A percentile compares a stretch with the other conserved stretches of the same genome.
Conservation (phyloP, 352 stramenopile species). For the Phytophthora ramorum region DNA sequence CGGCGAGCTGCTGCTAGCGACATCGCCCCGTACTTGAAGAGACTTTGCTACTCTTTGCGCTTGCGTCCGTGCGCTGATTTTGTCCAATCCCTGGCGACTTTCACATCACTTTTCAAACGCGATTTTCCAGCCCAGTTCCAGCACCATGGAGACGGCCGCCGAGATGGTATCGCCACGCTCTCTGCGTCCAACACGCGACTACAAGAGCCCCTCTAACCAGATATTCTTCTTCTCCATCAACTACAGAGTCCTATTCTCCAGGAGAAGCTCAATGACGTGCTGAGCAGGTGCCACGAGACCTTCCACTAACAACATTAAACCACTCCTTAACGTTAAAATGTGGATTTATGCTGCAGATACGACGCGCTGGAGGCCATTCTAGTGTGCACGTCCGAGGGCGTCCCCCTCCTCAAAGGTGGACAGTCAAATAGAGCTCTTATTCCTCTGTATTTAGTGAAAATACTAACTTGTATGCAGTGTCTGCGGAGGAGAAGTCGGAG, state of each 20-base stretch:
- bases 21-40: too few relatives aligned
- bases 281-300: slow-evolving; percentile 46
- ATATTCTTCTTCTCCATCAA: neutral
- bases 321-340: neutral
- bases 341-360: slow-evolving; percentile 50
- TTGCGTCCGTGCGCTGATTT: too few relatives aligned
- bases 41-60: too few relatives aligned
- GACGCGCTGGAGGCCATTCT: slow-evolving; percentile 80
- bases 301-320: neutral
- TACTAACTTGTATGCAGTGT: slow-evolving; percentile 36
- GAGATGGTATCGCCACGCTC: slow-evolving; percentile 32
- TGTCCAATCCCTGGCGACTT: too few relatives aligned
- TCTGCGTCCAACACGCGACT: neutral
- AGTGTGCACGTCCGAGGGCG: slow-evolving; percentile 80
- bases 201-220: neutral
- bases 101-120: too few relatives aligned
- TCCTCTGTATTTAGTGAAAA: neutral
- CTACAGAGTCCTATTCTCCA: slow-evolving; percentile 64
- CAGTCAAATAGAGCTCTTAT: neutral
- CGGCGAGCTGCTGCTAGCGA: too few relatives aligned
- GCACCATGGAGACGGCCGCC: slow-evolving; percentile 34
- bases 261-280: slow-evolving; percentile 67
- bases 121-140: neutral
- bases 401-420: slow-evolving; percentile 73
- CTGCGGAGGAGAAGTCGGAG: slow-evolving; percentile 49